Conservation (phyloP, 2,329 filamentous ascomycete genomes). For the Metarhizium sp. region DNA sequence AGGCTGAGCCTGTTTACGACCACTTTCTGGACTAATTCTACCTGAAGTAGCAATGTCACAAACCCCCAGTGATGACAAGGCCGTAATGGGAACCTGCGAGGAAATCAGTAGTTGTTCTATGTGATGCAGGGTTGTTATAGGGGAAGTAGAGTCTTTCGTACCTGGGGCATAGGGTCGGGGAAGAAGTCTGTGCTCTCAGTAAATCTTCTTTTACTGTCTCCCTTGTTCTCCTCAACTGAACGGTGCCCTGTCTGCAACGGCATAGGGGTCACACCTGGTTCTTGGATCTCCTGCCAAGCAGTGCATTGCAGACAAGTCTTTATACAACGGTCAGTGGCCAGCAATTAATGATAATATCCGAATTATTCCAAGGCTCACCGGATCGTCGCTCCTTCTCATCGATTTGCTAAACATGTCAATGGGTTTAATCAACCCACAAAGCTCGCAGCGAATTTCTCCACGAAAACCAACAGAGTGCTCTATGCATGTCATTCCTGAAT, state of each 20-base stretch:
- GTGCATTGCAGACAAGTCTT: conserved; percentile 23
- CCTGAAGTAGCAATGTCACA: background rate
- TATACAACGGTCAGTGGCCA: background rate
- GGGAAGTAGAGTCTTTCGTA: conserved; percentile 4
- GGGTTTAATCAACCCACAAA: conserved; percentile 20
- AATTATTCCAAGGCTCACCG: conserved; percentile 15
- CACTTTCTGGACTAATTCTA: too few species aligned
- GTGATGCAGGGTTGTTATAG: background rate
- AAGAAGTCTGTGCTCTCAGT: conserved; percentile 17
- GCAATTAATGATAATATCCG: background rate
- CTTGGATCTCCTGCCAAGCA: conserved; percentile 27
- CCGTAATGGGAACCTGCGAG: conserved; percentile 18
- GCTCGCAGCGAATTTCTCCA: conserved; percentile 19
- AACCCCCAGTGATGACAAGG: conserved; percentile 2
- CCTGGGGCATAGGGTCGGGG: conserved; percentile 11
- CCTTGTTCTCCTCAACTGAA: conserved; percentile 19
- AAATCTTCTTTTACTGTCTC: conserved; percentile 5
- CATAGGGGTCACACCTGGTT: conserved; percentile 19
- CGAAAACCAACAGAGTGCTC: conserved; percentile 19
- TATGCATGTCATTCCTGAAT: conserved; percentile 27
- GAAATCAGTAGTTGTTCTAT: conserved; percentile 4
- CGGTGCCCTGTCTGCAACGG: conserved; percentile 23
- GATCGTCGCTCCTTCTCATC: conserved; percentile 16
- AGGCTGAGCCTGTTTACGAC: too few species aligned
- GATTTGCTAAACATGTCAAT: conserved; percentile 21